Conservation (phyloP, 345 rosid species). For the Gynandropsis gynandra region DNA sequence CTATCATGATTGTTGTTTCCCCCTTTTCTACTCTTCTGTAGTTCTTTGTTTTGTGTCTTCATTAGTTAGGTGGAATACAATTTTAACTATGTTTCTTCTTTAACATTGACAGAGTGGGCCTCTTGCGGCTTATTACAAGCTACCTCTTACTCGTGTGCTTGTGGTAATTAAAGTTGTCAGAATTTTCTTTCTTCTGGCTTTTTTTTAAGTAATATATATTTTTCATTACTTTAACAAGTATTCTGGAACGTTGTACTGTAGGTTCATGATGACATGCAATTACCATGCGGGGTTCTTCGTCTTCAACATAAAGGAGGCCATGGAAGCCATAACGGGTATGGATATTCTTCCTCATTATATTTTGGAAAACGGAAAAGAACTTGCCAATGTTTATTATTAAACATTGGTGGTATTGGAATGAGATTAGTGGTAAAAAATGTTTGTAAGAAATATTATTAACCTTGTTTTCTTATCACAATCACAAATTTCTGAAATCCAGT, state of each 20-base stretch:
- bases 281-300: conserved; percentile 92
- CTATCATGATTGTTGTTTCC: background rate
- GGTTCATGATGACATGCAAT: conserved; percentile 78
- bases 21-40: background rate
- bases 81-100: conserved; percentile 10
- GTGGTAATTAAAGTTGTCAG: too few species aligned
- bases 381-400: too few species aligned
- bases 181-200: conserved; percentile 10
- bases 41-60: background rate
- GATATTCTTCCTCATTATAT: background rate
- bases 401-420: too few species aligned
- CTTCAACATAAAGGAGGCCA: conserved; percentile 83
- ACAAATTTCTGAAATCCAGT: too few species aligned
- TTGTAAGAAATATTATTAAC: too few species aligned
- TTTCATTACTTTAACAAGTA: background rate
- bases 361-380: background rate
- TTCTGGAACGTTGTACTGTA: conserved; percentile 21
- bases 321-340: conserved; percentile 80
- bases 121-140: conserved; percentile 84
- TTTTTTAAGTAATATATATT: background rate
- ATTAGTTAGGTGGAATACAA: conserved; percentile 4
- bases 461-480: too few species aligned
- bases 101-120: conserved; percentile 54
- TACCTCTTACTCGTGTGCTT: conserved; percentile 77
- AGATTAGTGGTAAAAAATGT: too few species aligned